Percentiles rank a stretch among this genome's conserved stretches.
These are phyloP conservation scores for Colletotrichum lupini DNA, from an alignment of 2,329 filamentous ascomycete species.

Conservation along the genomic window DNA sequence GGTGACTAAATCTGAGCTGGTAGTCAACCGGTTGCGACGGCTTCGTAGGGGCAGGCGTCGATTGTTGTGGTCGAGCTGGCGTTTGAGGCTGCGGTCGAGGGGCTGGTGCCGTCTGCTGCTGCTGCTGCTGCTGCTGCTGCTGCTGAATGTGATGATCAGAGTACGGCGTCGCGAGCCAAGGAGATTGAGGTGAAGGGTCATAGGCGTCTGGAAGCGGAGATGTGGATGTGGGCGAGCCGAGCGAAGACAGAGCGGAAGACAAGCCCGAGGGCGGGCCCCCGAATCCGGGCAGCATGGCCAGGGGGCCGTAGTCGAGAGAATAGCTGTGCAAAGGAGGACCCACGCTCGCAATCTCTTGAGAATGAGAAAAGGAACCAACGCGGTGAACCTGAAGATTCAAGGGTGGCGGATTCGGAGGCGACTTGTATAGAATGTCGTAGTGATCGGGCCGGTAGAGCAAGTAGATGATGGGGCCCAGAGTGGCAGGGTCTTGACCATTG, in stretches of 20 bases:
- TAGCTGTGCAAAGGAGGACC: conserved; percentile 54
- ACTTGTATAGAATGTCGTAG: conserved; percentile 91
- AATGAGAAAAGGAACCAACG: conserved; percentile 58
- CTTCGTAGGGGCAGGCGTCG: conserved; percentile 20
- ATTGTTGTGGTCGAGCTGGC: conserved; percentile 20
- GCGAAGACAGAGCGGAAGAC: conserved; percentile 46
- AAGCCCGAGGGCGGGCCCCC: conserved; percentile 42
- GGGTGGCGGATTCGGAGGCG: conserved; percentile 42
- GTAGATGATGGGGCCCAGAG: conserved; percentile 64
- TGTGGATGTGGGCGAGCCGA: conserved; percentile 46
- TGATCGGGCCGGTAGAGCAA: conserved; percentile 80
- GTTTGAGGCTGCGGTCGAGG: conserved; percentile 42
- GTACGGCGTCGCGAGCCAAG: conserved; percentile 51
- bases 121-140: background rate
- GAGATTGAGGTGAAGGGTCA: conserved; percentile 45
- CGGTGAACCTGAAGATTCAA: conserved; percentile 64
- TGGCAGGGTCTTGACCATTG: conserved; percentile 54
- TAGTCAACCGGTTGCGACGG: conserved; percentile 40
- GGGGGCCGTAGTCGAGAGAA: conserved; percentile 53
- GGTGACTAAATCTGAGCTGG: conserved; percentile 62
- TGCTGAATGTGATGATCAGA: conserved; percentile 43
- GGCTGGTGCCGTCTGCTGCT: conserved; percentile 41
- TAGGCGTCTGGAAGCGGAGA: conserved; percentile 41
- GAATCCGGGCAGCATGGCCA: conserved; percentile 62
- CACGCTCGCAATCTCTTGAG: conserved; percentile 55